Base-by-base conservation (phyloP, 108 stramenopile species). In the Nitzschia palea region DNA sequence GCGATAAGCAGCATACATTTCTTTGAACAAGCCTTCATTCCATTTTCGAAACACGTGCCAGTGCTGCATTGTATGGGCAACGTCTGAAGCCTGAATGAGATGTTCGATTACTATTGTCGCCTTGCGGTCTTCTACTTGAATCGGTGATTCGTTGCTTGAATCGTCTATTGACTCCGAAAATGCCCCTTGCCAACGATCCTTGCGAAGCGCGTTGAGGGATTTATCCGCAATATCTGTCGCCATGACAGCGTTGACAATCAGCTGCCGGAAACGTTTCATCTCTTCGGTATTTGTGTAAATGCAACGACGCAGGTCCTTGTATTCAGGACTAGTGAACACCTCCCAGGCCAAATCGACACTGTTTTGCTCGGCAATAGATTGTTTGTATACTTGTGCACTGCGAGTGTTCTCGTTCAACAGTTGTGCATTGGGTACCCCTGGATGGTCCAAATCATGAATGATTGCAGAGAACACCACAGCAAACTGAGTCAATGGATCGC, bases 221-320 rank as follows among this genome's bases (percentile, higher is more conserved):
- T 72, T 71, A 59, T 80, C 80, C 4, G 65, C 64, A 34, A 84
- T 80, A 43, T 84, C 83, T 5, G 83, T 83, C 14, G 76, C 82
- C 71, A 80, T 63, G 63, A 83, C 82, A 51, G 60, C 66, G 10
- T 72, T 67, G 40, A 80, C 72, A n/a, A 83, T 66, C 64, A 48
- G 50, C 67, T 83, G 72, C 5, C 79, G 78, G 60, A 83, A 80
- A 6, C 73, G 62, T 40, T 60, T 68, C 50, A 67, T 40, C 25
- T 83, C 79, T 14, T 68, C 71, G 20, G 29, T 25, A 31, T 74
- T 74, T 32, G 65, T 65, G 4, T 55, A 70, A 54, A 83, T 74
- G 61, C 71, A 73, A 2, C 40, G 40, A 44, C 79, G 73, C 44
- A 83, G 66, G 23, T 26, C 32, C 45, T 58, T 48, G 33, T 76